Evolutionary conservation across 805 yeast genomes (phyloP).

Genomic region (Yarrowia osloensis): DNA sequence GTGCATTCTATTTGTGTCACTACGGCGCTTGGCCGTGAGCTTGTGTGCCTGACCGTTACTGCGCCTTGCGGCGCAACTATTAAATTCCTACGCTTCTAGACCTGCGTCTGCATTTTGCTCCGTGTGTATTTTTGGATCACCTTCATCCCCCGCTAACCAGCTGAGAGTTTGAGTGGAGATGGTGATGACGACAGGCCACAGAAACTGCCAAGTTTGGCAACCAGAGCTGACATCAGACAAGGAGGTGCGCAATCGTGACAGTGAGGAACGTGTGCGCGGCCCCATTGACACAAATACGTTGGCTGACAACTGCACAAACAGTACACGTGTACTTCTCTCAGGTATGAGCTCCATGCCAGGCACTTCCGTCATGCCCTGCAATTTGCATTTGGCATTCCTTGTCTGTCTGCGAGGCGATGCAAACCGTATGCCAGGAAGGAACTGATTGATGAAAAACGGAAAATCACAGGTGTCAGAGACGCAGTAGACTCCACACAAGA

Average conservation of each 20-base stretch:
- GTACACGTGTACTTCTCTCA: neutral
- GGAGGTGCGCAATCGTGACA: neutral
- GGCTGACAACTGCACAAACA: neutral
- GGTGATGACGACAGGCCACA: neutral
- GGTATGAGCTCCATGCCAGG: neutral
- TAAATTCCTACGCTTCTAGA: neutral
- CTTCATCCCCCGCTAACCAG: neutral
- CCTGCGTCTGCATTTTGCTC: neutral
- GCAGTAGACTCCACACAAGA: slow-evolving; percentile 2
- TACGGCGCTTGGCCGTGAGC: neutral
- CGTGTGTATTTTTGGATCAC: neutral
- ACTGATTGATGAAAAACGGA: neutral
- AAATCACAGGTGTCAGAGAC: neutral
- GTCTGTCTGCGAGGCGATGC: slow-evolving; percentile 12
- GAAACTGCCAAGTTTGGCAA: neutral
- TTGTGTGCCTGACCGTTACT: neutral
- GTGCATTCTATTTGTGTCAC: neutral
- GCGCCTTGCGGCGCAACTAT: slow-evolving; percentile 18
- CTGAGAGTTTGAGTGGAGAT: neutral
- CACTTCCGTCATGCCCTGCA: neutral
- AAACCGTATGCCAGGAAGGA: neutral
- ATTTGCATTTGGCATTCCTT: neutral
- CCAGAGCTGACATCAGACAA: neutral
- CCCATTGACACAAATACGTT: neutral
- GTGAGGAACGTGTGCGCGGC: neutral